Base-by-base conservation (phyloP, 306 rosid genomes). In the Abrus precatorius region DNA sequence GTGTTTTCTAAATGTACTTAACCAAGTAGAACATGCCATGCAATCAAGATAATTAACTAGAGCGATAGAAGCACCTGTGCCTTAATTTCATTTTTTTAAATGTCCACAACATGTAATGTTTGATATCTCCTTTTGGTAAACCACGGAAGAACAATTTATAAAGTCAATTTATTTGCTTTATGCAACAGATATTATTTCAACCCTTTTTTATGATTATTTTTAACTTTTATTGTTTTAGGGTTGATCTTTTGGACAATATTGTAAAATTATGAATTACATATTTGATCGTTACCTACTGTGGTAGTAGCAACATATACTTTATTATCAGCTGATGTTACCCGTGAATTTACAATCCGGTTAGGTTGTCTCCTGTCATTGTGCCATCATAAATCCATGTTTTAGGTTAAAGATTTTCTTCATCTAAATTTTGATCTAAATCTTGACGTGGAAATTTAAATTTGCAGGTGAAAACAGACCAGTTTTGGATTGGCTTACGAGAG, bases 401-500 rank as follows among this genome's bases (percentile, higher is more conserved):
- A 29, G 14, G 76, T 68, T 84, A 43, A 68, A 36, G 55, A 54
- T 65, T 53, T 50, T 80, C 76, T 20, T 20, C 20, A 41, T 49
- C 28, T 77, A 70, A 71, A 36, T 49, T 48, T 56, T 4, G 12
- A 33, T 57, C 68, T 60, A 43, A 79, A 76, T 72, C 59, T 10
- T 82, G 72, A 73, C 53, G 3, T 32, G 41, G 77, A 62, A 45
- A 32, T 80, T 63, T 50, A 27, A 43, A 81, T 61, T 77, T 87
- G 72, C 85, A 96, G 98, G 52, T 40, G 90, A 79, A 57, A 90
- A 76, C 50, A 77, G 74, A 78, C 89, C 96, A 5, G 83, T 95
- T 77, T 64, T 93, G 84, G 89, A 86, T 87, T 96, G 98, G 98
- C 87, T 88, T 68, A 90, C 91, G 49, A 90, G 99, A 87, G 90